Evolutionary conservation across 2,329 filamentous ascomycete species (phyloP).

Genomic region (Verticillium nonalfalfae): DNA sequence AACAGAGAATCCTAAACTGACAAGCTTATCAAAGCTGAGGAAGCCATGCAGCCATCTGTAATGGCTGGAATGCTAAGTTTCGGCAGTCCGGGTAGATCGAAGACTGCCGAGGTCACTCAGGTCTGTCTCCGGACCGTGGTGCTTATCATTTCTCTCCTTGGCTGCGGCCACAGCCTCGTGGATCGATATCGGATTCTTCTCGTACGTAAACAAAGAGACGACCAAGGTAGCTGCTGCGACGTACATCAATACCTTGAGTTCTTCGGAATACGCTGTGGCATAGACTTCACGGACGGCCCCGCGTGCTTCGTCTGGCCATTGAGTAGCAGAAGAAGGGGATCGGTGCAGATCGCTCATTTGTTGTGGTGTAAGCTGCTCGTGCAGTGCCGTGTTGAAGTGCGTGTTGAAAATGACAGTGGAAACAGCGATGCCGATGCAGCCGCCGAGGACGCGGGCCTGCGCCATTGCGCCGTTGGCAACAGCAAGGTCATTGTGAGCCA

Average conservation of each 20-base stretch:
- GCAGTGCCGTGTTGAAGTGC: slow-evolving; percentile 30
- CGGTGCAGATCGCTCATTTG: slow-evolving; percentile 37
- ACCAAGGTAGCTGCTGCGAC: slow-evolving; percentile 35
- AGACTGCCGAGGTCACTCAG: background rate
- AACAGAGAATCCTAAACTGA: background rate
- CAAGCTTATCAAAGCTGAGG: background rate
- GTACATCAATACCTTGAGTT: slow-evolving; percentile 39
- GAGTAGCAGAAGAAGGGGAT: slow-evolving; percentile 31
- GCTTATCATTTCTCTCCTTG: slow-evolving; percentile 1
- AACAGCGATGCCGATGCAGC: slow-evolving; percentile 50
- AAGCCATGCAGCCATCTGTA: background rate
- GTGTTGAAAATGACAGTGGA: slow-evolving; percentile 54
- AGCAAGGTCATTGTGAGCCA: slow-evolving; percentile 41
- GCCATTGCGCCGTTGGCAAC: slow-evolving; percentile 54
- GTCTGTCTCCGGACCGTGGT: background rate
- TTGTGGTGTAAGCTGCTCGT: slow-evolving; percentile 22
- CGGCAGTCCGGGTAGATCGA: background rate
- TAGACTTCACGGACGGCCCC: slow-evolving; percentile 33
- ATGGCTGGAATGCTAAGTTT: too few species aligned
- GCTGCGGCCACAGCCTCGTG: slow-evolving; percentile 1
- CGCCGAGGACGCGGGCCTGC: slow-evolving; percentile 54
- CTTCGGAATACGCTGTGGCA: slow-evolving; percentile 35
- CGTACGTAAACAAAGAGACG: slow-evolving; percentile 35
- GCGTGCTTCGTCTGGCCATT: slow-evolving; percentile 24
- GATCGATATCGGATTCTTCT: slow-evolving; percentile 31